phyloP scores from a whole-genome alignment of 2,329 filamentous ascomycete species.

The Calonectria pteridis region DNA sequence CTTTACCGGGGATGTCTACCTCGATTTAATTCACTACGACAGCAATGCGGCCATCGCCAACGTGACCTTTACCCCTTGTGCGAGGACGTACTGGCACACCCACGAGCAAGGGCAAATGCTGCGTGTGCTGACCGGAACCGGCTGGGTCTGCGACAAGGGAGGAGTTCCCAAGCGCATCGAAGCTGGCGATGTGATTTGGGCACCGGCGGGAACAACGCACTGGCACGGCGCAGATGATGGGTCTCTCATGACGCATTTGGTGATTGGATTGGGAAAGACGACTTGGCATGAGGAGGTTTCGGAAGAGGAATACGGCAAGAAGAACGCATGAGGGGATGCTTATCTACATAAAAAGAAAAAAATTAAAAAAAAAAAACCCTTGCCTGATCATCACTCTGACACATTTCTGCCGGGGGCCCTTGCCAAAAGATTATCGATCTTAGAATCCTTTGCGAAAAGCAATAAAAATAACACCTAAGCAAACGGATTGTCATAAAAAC shows the following conservation, averaged over 20 bases:
- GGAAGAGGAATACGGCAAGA: background rate
- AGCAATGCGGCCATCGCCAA: background rate
- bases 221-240: background rate
- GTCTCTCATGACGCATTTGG: background rate
- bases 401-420: too few species aligned
- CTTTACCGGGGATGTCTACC: background rate
- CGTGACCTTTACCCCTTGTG: background rate
- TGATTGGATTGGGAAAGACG: background rate
- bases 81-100: background rate
- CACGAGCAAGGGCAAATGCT: background rate
- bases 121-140: background rate
- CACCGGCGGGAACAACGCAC: background rate
- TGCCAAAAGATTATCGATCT: too few species aligned
- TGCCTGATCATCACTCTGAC: too few species aligned
- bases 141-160: background rate
- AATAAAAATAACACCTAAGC: too few species aligned
- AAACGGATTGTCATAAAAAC: too few species aligned
- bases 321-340: background rate
- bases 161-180: background rate
- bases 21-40: background rate
- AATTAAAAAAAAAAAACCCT: too few species aligned
- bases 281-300: background rate
- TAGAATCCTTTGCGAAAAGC: too few species aligned
- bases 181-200: background rate
- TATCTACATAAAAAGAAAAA: too few species aligned